Evolutionary conservation across 495 filamentous ascomycete genomes (phyloP).

Genomic region (Viridothelium virens): DNA sequence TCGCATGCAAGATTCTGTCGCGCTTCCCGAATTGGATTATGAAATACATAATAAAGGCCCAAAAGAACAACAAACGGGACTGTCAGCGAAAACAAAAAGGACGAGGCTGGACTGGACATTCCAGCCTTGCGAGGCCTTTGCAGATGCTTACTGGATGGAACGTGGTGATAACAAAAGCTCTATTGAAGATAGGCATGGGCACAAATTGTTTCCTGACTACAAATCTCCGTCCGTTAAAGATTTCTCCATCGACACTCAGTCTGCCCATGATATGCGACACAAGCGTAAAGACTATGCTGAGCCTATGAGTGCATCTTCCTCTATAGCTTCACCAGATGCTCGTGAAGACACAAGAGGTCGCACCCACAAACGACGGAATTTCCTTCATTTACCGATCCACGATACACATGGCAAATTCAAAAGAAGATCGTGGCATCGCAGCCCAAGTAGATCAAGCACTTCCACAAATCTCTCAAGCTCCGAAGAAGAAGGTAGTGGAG

Average conservation of each 20-base stretch:
- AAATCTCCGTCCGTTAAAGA: conserved; percentile 38
- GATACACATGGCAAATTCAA: conserved; percentile 1
- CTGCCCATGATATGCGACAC: background rate
- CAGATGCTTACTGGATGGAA: conserved; percentile 80
- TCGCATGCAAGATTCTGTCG: conserved; percentile 35
- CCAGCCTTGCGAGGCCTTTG: conserved; percentile 69
- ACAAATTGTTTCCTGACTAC: conserved; percentile 53
- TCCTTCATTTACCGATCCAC: background rate
- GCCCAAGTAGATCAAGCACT: conserved; percentile 16
- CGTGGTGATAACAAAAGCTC: conserved; percentile 64
- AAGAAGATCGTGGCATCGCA: conserved; percentile 11
- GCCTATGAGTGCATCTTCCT: background rate
- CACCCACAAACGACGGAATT: background rate
- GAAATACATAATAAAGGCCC: conserved; percentile 28
- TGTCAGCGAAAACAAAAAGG: conserved; percentile 45
- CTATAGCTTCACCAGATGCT: background rate
- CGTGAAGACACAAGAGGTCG: conserved; percentile 7
- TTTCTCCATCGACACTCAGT: conserved; percentile 16
- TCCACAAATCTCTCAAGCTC: conserved; percentile 8
- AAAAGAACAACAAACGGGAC: conserved; percentile 9
- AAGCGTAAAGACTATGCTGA: conserved; percentile 12
- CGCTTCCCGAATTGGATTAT: conserved; percentile 49
- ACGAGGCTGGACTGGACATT: conserved; percentile 73
- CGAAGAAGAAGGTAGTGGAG: background rate
- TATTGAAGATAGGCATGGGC: conserved; percentile 65